phyloP scores from a whole-genome alignment of 2,329 filamentous ascomycete species.

The Botrytis squamosa region DNA sequence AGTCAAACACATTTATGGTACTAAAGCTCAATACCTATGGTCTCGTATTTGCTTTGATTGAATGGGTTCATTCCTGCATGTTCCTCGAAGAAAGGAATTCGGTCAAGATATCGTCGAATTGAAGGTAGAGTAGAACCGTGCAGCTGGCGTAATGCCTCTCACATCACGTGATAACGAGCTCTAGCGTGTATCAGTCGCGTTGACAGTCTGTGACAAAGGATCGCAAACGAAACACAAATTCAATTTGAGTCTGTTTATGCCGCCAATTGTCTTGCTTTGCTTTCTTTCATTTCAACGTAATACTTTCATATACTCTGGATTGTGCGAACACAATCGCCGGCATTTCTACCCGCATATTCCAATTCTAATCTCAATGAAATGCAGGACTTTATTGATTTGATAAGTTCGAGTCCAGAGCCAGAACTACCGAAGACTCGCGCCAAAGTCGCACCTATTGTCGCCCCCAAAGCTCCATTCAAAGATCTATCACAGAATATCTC shows the following conservation, averaged over 20 bases:
- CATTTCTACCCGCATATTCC: not conserved
- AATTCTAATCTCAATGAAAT: not conserved
- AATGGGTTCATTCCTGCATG: too few species aligned
- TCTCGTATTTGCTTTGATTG: too few species aligned
- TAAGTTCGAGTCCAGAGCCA: constrained; percentile 17
- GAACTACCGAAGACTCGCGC: not conserved
- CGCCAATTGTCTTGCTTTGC: not conserved
- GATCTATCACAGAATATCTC: not conserved
- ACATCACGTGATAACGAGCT: not conserved
- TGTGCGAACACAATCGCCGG: not conserved
- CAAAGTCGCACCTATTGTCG: not conserved
- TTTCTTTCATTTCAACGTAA: not conserved
- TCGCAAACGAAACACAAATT: not conserved
- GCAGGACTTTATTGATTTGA: constrained; percentile 7
- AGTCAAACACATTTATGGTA: too few species aligned
- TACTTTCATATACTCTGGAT: not conserved
- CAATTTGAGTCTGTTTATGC: not conserved
- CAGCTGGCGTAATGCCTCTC: too few species aligned
- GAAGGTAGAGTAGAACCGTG: too few species aligned
- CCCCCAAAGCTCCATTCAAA: not conserved
- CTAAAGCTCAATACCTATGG: too few species aligned
- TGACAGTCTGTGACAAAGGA: not conserved
- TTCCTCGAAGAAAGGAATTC: too few species aligned
- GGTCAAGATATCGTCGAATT: too few species aligned
- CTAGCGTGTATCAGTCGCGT: not conserved